Evolutionary conservation across 2,329 filamentous ascomycete genomes (phyloP).

Genomic region (Trichoderma asperellum): DNA sequence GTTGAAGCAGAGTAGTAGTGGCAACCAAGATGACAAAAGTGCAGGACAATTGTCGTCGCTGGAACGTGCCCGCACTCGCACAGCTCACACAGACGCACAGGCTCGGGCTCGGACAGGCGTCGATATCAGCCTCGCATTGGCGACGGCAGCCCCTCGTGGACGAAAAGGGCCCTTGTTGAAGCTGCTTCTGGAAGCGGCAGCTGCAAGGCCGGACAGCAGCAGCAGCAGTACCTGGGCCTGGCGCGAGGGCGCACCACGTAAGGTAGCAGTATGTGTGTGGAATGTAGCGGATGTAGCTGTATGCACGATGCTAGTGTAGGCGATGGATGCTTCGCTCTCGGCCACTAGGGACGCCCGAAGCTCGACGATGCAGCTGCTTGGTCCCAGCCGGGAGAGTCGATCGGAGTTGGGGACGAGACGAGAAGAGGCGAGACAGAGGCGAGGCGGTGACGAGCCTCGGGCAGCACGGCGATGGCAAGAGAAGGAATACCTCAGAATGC

Average conservation of each 20-base stretch:
- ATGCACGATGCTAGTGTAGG: constrained; percentile 8
- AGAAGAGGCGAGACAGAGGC: background rate
- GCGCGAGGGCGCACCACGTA: constrained; percentile 24
- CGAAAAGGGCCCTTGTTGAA: constrained; percentile 9
- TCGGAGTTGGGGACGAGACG: background rate
- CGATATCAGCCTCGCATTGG: constrained; percentile 26
- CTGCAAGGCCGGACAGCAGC: constrained; percentile 6
- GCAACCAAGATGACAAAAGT: constrained; percentile 18
- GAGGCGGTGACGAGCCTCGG: constrained; percentile 20
- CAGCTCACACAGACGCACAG: constrained; percentile 2
- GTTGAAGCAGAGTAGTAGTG: constrained; percentile 2
- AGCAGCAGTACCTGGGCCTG: constrained; percentile 1
- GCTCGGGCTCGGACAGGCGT: constrained; percentile 12
- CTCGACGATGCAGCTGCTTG: constrained; percentile 17
- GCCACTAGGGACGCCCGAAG: constrained; percentile 11
- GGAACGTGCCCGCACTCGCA: constrained; percentile 10
- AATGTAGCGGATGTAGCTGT: constrained; percentile 15
- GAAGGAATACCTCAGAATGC: background rate
- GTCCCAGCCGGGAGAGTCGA: background rate
- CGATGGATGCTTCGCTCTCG: constrained; percentile 3
- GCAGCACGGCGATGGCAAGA: background rate
- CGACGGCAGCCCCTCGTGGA: constrained; percentile 4
- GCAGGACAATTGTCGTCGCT: constrained; percentile 8
- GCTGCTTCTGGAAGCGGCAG: constrained; percentile 24
- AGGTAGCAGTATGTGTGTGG: background rate